Evolutionary conservation across 208 protist species (phyloP), one percentile per base, ranked within the genome.

Genomic region (Naegleria gruberi): DNA sequence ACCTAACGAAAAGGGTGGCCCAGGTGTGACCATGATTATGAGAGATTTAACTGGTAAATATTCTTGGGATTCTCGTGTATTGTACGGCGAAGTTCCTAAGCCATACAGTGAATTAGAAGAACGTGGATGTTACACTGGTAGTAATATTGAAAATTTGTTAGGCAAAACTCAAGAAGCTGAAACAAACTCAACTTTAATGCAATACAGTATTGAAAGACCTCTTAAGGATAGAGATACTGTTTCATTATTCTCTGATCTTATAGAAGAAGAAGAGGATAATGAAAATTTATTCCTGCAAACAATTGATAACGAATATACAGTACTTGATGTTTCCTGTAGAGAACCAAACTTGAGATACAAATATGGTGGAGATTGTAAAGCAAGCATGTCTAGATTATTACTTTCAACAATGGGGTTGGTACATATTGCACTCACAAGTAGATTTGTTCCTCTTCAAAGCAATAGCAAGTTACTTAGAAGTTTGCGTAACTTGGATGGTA

Each of bases 11-110:
- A 77, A 65, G 40, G 17, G 26, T 30, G 86, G 86, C 8, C 47
- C 45, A 19, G 86, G 47, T 46, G 34, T 77, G 0, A 89, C 86
- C 0, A 45, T 89, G 4, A n/a, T 89, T 15, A 23, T 77, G 0
- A 42, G 86, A 46, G 86, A 89, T 45, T 6, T 77, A 1, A 89
- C 45, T 37, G 86, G 86, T 77, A 89, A 77, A 46, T 77, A 77
- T 17, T 77, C 34, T 6, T 77, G 51, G 45, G 45, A 89, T 89
- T 37, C 86, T 26, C 12, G 7, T n/a, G 7, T 81, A 2, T 89
- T 89, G 42, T 89, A 65, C 19, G 45, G 45, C 17, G n/a, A 89
- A 81, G 26, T 44, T 57, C n/a, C 43, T 42, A 0, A 26, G 3
- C 34, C 46, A 17, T 34, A 77, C 7, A 34, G 7, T 43, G 12